Conservation (phyloP, 2,329 filamentous ascomycete species). For the Trichoderma brevicompactum region DNA sequence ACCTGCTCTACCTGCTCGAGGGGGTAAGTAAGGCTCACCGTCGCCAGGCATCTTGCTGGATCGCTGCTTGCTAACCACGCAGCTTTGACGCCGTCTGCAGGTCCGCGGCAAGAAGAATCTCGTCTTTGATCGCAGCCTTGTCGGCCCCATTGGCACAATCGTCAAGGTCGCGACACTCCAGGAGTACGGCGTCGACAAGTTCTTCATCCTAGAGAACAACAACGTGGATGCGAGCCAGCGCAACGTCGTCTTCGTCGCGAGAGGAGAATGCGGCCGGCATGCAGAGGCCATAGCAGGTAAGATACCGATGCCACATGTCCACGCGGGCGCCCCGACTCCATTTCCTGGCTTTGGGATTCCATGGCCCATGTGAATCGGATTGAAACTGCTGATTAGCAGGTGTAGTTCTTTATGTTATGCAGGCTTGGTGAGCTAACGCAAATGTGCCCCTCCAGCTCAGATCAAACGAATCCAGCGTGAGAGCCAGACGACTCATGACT, state of each 20-base stretch:
- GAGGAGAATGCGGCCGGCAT: slow-evolving; percentile 85
- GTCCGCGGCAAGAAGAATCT: slow-evolving; percentile 99
- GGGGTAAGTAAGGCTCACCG: slow-evolving; percentile 71
- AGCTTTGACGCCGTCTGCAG: slow-evolving; percentile 51
- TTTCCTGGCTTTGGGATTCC: background rate
- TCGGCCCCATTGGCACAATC: slow-evolving; percentile 85
- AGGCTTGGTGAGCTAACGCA: slow-evolving; percentile 20
- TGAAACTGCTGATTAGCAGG: background rate
- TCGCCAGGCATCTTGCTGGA: slow-evolving; percentile 6
- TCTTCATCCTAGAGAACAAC: slow-evolving; percentile 94
- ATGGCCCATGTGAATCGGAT: background rate
- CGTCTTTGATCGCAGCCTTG: slow-evolving; percentile 87
- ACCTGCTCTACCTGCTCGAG: slow-evolving; percentile 89
- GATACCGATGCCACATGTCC: slow-evolving; percentile 36
- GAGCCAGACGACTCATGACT: slow-evolving; percentile 89
- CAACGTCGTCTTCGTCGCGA: slow-evolving; percentile 91
- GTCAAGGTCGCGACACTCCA: slow-evolving; percentile 95
- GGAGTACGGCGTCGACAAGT: slow-evolving; percentile 97
- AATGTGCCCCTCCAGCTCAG: slow-evolving; percentile 65
- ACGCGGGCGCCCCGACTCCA: background rate
- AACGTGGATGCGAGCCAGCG: slow-evolving; percentile 94
- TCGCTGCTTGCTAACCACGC: slow-evolving; percentile 32
- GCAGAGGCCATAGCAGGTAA: slow-evolving; percentile 87
- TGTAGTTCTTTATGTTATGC: slow-evolving; percentile 2
- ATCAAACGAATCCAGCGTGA: slow-evolving; percentile 88